A percentile compares a stretch with the other conserved stretches of the same genome.
Conservation (phyloP, 2,329 filamentous ascomycete genomes). For the Nothomitra cinnamomea region DNA sequence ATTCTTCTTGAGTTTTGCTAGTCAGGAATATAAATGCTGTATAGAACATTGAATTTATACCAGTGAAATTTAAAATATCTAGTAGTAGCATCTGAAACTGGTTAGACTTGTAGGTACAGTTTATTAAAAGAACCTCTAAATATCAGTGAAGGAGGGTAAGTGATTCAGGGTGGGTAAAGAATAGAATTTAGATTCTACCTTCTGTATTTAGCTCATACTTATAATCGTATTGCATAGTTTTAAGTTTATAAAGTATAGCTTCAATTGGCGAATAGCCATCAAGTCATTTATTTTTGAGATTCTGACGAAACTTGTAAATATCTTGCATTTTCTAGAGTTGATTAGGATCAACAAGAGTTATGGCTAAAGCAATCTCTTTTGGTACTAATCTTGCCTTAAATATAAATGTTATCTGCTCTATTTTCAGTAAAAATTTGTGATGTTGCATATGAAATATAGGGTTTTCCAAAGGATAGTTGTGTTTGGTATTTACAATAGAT, state of each 20-base stretch:
- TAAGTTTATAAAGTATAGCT: neutral
- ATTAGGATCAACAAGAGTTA: neutral
- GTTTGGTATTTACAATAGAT: no score
- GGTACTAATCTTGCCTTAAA: neutral
- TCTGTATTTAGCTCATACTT: no score
- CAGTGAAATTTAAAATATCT: no score
- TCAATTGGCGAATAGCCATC: neutral
- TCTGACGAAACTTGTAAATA: neutral
- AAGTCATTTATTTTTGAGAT: neutral
- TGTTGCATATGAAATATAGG: no score
- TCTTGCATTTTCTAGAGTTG: neutral
- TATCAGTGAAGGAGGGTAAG: neutral
- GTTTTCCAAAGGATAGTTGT: no score
- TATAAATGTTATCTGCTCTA: no score
- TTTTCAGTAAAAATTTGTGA: no score
- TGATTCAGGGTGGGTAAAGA: neutral
- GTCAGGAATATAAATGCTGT: no score
- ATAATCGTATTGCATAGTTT: neutral
- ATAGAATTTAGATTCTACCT: neutral
- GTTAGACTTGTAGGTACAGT: constrained; percentile 3
- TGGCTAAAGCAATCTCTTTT: neutral
- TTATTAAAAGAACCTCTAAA: neutral
- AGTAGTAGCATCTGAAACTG: no score
- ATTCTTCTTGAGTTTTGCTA: no score
- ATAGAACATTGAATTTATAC: no score